Percentiles rank a stretch among this genome's conserved stretches.
phyloP scores from a whole-genome alignment of 2,329 filamentous ascomycete genomes.

The Xylaria digitata region DNA sequence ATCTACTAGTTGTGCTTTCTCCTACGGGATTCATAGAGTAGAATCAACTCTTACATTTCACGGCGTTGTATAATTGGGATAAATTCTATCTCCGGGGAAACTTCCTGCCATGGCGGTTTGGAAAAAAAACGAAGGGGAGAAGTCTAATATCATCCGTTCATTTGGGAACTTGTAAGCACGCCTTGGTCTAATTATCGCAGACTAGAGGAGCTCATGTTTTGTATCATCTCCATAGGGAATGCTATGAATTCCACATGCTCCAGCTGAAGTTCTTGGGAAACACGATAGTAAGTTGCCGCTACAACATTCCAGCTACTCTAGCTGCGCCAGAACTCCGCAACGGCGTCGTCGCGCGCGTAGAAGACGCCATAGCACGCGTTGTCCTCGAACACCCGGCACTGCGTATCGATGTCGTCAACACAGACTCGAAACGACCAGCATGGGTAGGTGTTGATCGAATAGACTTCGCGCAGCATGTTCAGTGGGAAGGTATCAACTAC shows the following conservation, averaged over 20 bases:
- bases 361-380: slow-evolving; percentile 35
- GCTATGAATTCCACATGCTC: slow-evolving; percentile 44
- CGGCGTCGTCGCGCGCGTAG: slow-evolving; percentile 26
- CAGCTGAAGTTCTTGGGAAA: slow-evolving; percentile 40
- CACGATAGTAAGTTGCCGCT: slow-evolving; percentile 41
- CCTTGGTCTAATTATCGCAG: no score
- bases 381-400: slow-evolving; percentile 40
- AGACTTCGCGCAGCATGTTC: slow-evolving; percentile 39
- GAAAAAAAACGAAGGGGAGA: slow-evolving; percentile 3
- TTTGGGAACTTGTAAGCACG: slow-evolving; percentile 33
- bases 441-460: slow-evolving; percentile 39
- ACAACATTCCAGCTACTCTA: slow-evolving; percentile 36
- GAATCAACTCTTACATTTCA: not conserved
- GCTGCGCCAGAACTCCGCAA: slow-evolving; percentile 17
- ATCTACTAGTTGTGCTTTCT: not conserved
- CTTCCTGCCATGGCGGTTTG: slow-evolving; percentile 8
- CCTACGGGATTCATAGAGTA: not conserved
- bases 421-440: slow-evolving; percentile 35
- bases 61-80: not conserved
- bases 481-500: slow-evolving; percentile 35
- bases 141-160: slow-evolving; percentile 26
- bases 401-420: slow-evolving; percentile 37
- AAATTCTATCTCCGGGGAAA: not conserved
- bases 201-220: not conserved
- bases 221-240: slow-evolving; percentile 15